Conservation (phyloP, 345 rosid genomes). For the Dipteronia dyeriana region DNA sequence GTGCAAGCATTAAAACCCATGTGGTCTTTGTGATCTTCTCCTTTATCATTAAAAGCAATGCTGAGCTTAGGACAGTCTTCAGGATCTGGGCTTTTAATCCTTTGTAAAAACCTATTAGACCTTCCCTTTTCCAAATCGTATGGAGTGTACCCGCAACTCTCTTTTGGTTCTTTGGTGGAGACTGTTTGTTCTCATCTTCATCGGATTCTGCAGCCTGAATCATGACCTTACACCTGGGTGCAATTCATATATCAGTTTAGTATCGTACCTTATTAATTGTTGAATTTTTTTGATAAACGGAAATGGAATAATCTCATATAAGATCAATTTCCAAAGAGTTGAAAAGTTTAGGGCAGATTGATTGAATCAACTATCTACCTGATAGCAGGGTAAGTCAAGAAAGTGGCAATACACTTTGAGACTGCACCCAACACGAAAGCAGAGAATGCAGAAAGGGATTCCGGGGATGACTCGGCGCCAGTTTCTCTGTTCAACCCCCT, state of each 20-base stretch:
- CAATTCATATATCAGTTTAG: conserved; percentile 13
- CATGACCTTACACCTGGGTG: conserved; percentile 78
- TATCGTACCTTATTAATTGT: background rate
- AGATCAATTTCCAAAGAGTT: conserved; percentile 1
- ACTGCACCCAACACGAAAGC: conserved; percentile 88
- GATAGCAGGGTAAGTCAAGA: conserved; percentile 89
- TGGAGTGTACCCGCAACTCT: conserved; percentile 52
- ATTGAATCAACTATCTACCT: conserved; percentile 41
- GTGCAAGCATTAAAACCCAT: conserved; percentile 75
- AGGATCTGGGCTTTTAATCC: conserved; percentile 90
- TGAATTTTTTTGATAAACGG: background rate
- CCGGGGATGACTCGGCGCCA: conserved; percentile 44
- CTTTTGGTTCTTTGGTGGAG: conserved; percentile 36
- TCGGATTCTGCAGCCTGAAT: conserved; percentile 77
- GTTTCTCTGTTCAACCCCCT: conserved; percentile 31
- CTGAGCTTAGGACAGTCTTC: conserved; percentile 94
- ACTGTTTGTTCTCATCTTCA: conserved; percentile 40
- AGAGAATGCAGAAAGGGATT: conserved; percentile 72
- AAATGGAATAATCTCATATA: background rate
- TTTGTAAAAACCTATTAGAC: conserved; percentile 78
- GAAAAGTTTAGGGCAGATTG: background rate
- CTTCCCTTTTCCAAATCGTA: conserved; percentile 80
- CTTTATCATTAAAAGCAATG: conserved; percentile 89
- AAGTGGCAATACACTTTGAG: conserved; percentile 83
- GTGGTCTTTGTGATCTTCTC: conserved; percentile 83